Percentiles rank a stretch among this genome's conserved stretches.
These are phyloP conservation scores for Mucor sp. DNA, from an alignment of 371 early-diverging fungal species.

Conservation along the genomic window DNA sequence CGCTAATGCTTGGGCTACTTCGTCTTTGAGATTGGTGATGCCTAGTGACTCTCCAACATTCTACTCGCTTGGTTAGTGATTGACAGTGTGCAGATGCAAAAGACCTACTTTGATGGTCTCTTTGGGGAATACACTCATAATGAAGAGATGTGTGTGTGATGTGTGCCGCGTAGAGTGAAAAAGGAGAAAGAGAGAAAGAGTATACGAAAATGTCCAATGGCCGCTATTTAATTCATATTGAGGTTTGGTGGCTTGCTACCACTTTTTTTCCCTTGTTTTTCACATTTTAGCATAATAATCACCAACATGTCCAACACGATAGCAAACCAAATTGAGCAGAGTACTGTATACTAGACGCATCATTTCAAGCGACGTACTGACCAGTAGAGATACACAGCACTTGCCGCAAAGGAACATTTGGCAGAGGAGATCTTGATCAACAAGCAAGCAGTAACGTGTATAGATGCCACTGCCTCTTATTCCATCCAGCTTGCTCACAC, in stretches of 20 bases:
- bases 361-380: background rate
- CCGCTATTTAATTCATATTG: background rate
- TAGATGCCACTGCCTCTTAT: too few species aligned
- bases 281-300: background rate
- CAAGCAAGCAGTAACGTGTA: constrained; percentile 58
- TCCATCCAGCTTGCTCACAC: background rate
- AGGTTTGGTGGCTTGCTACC: background rate
- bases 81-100: background rate
- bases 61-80: constrained; percentile 28
- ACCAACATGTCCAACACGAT: constrained; percentile 8
- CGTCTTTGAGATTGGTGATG: constrained; percentile 90
- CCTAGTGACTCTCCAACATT: constrained; percentile 93
- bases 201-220: background rate
- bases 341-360: background rate
- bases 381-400: constrained; percentile 26
- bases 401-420: constrained; percentile 56
- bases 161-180: background rate
- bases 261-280: background rate
- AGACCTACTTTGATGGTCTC: constrained; percentile 16
- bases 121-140: constrained; percentile 25
- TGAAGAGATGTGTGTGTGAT: background rate
- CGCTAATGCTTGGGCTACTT: constrained; percentile 85
- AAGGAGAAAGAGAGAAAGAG: background rate
- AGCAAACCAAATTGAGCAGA: constrained; percentile 25
- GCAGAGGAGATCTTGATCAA: constrained; percentile 65